Base-by-base conservation (phyloP, 192 early-diverging fungal species). In the Mortierella hygrophila region DNA sequence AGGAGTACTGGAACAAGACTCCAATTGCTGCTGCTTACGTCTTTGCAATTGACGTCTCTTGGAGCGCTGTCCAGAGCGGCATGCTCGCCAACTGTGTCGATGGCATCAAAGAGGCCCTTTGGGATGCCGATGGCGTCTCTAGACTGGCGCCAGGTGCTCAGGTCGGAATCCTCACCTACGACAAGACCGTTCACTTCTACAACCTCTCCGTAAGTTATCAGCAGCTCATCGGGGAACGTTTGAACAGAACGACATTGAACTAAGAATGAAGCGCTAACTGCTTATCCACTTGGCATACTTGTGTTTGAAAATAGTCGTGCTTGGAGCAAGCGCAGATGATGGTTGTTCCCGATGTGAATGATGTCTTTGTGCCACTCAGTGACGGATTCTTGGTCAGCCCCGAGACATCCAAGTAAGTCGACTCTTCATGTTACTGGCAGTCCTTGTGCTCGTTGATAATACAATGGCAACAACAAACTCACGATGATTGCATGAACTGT, bases 1-100 rank as follows among this genome's bases (percentile, higher is more conserved):
- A 96, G 82, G 94, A 96, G 60, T 96, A 96, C 86, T 94, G 90
- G 91, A 87, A 91, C 23, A 92, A 94, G 69, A 77, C 91, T 7
- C 95, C 98, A 0, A 77, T 80, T 47, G 94, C 97, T 13, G 87
- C 94, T 6, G 91, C 93, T 4, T 95, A 96, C 82, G 90, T 99
- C 42, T 97, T 99, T 94, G 97, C 95, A 9, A 96, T 99, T 68
- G 98, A 99, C 90, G 97, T 99, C 29, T 96, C 97, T 4, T 96
- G 94, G 93, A 95, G 90, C 76, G 90, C 97, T 1, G 90, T 97
- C 18, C 94, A 97, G 81, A 96, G 92, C 70, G 97, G 98, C 15
- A 91, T 98, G 93, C 89, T 99, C 41, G 85, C 81, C 9, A 83
- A 91, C 76, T 91, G 92, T 46, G 94, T 95, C 7, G 78, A 93